Conservation (phyloP, 495 filamentous ascomycete genomes). For the Ascobolus immersus region DNA sequence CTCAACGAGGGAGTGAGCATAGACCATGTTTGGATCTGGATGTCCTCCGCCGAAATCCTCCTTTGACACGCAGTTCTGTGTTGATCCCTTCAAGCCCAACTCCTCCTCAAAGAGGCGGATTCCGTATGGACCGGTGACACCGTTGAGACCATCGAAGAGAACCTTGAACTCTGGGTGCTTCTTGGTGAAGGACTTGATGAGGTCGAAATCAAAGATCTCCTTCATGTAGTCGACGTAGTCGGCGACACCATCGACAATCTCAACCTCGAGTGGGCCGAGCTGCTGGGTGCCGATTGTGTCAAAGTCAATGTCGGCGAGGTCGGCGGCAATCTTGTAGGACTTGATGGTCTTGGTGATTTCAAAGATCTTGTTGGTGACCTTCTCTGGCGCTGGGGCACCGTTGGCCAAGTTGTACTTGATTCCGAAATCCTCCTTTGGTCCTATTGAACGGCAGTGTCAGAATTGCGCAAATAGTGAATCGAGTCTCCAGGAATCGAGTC, state of each 20-base stretch:
- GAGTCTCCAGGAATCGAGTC: not conserved
- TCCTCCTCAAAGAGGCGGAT: slow-evolving; percentile 85
- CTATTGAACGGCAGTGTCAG: too few species aligned
- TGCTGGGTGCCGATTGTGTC: slow-evolving; percentile 53
- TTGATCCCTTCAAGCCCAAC: slow-evolving; percentile 47
- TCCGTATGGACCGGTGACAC: slow-evolving; percentile 88
- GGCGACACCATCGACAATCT: slow-evolving; percentile 71
- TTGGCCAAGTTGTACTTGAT: slow-evolving; percentile 99
- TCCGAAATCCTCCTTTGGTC: slow-evolving; percentile 79
- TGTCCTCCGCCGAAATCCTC: slow-evolving; percentile 93
- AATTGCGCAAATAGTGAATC: not conserved
- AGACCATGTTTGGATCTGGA: slow-evolving; percentile 95
- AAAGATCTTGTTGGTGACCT: slow-evolving; percentile 92
- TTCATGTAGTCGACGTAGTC: slow-evolving; percentile 93
- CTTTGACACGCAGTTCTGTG: slow-evolving; percentile 78
- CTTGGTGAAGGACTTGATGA: slow-evolving; percentile 80
- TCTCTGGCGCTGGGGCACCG: slow-evolving; percentile 81
- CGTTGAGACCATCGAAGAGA: slow-evolving; percentile 78
- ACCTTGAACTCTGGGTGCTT: slow-evolving; percentile 80
- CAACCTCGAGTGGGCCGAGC: slow-evolving; percentile 70
- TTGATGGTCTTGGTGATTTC: slow-evolving; percentile 64
- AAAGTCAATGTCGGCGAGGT: slow-evolving; percentile 60
- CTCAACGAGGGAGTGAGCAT: slow-evolving; percentile 83
- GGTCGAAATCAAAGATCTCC: slow-evolving; percentile 87
- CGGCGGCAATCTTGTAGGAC: slow-evolving; percentile 72